These are phyloP conservation scores for Colletotrichum melonis DNA, from an alignment of 2,329 filamentous ascomycete genomes.

Conservation along the genomic window DNA sequence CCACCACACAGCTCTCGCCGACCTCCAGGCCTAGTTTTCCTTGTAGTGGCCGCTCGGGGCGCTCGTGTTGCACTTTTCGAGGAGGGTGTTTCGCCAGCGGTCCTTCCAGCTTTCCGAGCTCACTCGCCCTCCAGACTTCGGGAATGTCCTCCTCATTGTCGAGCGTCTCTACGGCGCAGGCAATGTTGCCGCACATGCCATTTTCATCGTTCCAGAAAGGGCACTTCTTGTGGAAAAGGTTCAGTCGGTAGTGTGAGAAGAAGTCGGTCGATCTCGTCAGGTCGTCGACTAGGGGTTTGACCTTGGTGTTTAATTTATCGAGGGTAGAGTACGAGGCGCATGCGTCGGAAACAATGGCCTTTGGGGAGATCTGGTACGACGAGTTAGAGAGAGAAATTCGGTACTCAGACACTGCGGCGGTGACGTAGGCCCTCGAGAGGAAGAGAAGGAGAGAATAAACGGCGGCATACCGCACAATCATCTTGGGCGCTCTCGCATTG, in stretches of 20 bases:
- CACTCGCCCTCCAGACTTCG: slow-evolving; percentile 88
- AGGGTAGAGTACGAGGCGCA: slow-evolving; percentile 94
- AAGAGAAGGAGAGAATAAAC: slow-evolving; percentile 38
- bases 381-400: slow-evolving; percentile 53
- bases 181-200: slow-evolving; percentile 96
- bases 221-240: slow-evolving; percentile 93
- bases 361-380: slow-evolving; percentile 80
- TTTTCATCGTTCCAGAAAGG: slow-evolving; percentile 96
- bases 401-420: slow-evolving; percentile 34
- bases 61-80: slow-evolving; percentile 74
- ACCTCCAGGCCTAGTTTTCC: slow-evolving; percentile 87
- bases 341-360: slow-evolving; percentile 90
- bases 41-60: slow-evolving; percentile 79
- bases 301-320: slow-evolving; percentile 81
- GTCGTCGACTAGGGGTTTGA: slow-evolving; percentile 82
- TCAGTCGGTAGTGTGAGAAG: slow-evolving; percentile 97
- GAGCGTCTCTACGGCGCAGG: slow-evolving; percentile 93
- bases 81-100: slow-evolving; percentile 91
- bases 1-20: slow-evolving; percentile 94
- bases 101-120: slow-evolving; percentile 91
- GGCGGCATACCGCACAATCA: slow-evolving; percentile 64
- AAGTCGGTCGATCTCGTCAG: slow-evolving; percentile 93
- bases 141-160: slow-evolving; percentile 97
- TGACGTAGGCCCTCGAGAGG: slow-evolving; percentile 34
- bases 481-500: slow-evolving; percentile 58